phyloP scores from a whole-genome alignment of 805 yeast genomes.

The Zygoascus biomembranicola region DNA sequence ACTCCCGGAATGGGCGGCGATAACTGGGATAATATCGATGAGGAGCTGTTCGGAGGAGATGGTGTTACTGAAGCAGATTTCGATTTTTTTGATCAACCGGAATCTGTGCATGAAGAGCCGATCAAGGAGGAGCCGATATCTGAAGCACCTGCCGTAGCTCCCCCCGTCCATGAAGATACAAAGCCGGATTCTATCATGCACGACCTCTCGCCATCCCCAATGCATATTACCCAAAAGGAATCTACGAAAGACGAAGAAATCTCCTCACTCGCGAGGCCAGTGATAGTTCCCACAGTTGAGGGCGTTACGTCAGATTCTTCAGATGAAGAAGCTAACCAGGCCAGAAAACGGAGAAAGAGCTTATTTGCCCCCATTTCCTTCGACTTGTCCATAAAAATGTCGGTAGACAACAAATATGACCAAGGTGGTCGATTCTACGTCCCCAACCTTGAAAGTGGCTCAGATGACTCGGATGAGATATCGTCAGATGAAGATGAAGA shows the following conservation, averaged over 20 bases:
- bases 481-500: slow-evolving; percentile 15
- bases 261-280: background rate
- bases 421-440: slow-evolving; percentile 88
- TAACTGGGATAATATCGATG: slow-evolving; percentile 24
- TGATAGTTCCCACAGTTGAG: background rate
- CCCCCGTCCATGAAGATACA: background rate
- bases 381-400: slow-evolving; percentile 67
- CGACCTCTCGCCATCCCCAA: background rate
- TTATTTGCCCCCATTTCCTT: slow-evolving; percentile 76
- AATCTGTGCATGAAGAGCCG: slow-evolving; percentile 5
- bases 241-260: background rate
- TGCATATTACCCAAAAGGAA: background rate
- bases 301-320: background rate
- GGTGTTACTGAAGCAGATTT: slow-evolving; percentile 37
- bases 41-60: slow-evolving; percentile 28
- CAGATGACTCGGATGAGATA: slow-evolving; percentile 4
- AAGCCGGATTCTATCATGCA: background rate
- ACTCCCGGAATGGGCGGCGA: slow-evolving; percentile 15
- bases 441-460: slow-evolving; percentile 17
- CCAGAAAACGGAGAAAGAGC: slow-evolving; percentile 35
- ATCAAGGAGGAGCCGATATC: slow-evolving; percentile 1
- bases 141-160: background rate
- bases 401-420: slow-evolving; percentile 78
- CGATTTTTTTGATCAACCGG: slow-evolving; percentile 33
- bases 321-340: background rate